Evolutionary conservation across 2,329 filamentous ascomycete species (phyloP).

Genomic region (Whalleya microplaca): DNA sequence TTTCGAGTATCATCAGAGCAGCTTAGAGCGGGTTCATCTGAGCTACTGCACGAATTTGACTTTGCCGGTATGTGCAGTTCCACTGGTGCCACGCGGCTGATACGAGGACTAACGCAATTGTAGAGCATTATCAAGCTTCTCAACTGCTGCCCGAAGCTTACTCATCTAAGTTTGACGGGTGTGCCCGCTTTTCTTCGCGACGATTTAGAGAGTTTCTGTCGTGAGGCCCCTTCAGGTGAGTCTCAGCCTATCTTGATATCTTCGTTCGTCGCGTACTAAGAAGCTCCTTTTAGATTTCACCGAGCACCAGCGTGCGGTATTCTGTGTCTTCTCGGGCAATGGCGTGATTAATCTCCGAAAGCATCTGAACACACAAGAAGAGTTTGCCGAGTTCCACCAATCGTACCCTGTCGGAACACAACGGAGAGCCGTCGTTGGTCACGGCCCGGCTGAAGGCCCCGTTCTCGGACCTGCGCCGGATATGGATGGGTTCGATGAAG

Average conservation of each 20-base stretch:
- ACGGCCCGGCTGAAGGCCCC: conserved; percentile 11
- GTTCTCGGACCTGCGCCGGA: conserved; percentile 19
- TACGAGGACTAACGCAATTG: conserved; percentile 36
- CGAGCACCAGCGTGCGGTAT: conserved; percentile 90
- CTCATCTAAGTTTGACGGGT: conserved; percentile 91
- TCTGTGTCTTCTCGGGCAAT: conserved; percentile 93
- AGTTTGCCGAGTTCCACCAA: conserved; percentile 47
- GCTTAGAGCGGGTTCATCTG: conserved; percentile 90
- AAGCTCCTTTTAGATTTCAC: conserved; percentile 73
- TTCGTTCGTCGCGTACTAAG: conserved; percentile 29
- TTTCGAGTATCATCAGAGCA: conserved; percentile 62
- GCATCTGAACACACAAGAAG: conserved; percentile 67
- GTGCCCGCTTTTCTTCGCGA: conserved; percentile 87
- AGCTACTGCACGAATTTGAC: conserved; percentile 92
- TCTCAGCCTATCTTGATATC: not conserved
- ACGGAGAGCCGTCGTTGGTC: conserved; percentile 12
- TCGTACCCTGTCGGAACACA: conserved; percentile 15
- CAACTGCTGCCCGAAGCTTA: conserved; percentile 89
- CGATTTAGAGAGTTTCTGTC: conserved; percentile 83
- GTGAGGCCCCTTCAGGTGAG: conserved; percentile 76
- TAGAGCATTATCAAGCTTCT: conserved; percentile 89
- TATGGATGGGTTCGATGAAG: conserved; percentile 36
- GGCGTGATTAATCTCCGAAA: conserved; percentile 79
- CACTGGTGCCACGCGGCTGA: not conserved
- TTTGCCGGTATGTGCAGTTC: conserved; percentile 65